A percentile compares a stretch with the other conserved stretches of the same genome.
These are phyloP conservation scores for Hypoxylon lenormandii DNA, from an alignment of 495 filamentous ascomycete species.

Conservation along the genomic window DNA sequence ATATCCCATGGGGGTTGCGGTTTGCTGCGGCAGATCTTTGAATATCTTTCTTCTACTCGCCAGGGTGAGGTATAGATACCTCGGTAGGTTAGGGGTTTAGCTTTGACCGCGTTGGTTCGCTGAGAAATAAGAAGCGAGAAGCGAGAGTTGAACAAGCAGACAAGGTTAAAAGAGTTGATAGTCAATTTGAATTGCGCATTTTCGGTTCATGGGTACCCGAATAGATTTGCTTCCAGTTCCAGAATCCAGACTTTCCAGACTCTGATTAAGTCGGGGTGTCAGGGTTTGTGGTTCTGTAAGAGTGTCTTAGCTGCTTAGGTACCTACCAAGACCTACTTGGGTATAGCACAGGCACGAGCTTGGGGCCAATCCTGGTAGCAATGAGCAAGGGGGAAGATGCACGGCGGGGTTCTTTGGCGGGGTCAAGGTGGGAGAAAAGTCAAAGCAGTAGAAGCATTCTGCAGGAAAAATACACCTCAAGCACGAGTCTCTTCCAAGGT, in stretches of 20 bases:
- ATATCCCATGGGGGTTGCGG: constrained; percentile 19
- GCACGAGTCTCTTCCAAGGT: constrained; percentile 43
- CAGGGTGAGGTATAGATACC: neutral
- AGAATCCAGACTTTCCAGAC: constrained; percentile 10
- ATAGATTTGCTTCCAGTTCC: constrained; percentile 23
- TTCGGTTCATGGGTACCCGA: constrained; percentile 32
- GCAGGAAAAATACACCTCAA: constrained; percentile 43
- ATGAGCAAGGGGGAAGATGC: constrained; percentile 29
- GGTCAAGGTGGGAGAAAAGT: constrained; percentile 25
- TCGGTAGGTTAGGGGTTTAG: no score
- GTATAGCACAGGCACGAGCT: neutral
- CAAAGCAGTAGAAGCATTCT: neutral
- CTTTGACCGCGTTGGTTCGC: no score
- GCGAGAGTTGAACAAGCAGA: neutral
- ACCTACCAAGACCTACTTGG: no score
- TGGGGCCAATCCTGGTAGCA: neutral
- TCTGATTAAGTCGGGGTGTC: constrained; percentile 18
- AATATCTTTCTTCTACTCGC: neutral
- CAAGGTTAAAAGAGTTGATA: neutral
- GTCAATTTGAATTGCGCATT: constrained; percentile 19
- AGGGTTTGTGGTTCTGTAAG: neutral
- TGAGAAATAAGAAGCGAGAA: no score
- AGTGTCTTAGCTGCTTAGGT: constrained; percentile 11
- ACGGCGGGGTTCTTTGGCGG: constrained; percentile 46
- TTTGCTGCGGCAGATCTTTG: constrained; percentile 37